Evolutionary conservation across 345 rosid species (phyloP).

Genomic region (Acer campestre): DNA sequence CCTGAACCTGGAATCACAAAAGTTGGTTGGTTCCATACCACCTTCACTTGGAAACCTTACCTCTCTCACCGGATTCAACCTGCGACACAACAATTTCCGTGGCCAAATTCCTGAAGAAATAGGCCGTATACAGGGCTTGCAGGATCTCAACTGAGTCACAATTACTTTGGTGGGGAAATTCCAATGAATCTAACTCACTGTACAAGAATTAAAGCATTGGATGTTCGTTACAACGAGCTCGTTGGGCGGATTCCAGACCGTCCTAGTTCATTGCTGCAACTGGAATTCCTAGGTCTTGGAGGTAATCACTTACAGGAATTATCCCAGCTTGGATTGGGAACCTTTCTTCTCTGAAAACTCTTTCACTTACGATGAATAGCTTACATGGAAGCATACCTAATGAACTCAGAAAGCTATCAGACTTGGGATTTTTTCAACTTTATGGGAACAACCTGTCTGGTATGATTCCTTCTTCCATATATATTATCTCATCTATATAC

Average conservation of each 20-base stretch:
- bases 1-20: not conserved
- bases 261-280: conserved; percentile 9
- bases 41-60: conserved; percentile 31
- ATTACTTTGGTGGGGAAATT: conserved; percentile 18
- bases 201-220: not conserved
- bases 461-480: conserved; percentile 14
- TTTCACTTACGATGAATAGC: not conserved
- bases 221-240: not conserved
- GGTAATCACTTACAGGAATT: conserved; percentile 22
- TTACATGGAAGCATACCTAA: conserved; percentile 26
- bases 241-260: conserved; percentile 15
- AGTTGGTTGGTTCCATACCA: conserved; percentile 20
- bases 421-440: not conserved
- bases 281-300: not conserved
- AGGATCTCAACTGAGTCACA: conserved; percentile 15
- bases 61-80: conserved; percentile 22
- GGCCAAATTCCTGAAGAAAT: conserved; percentile 28
- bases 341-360: conserved; percentile 21
- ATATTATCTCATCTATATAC: conserved; percentile 24
- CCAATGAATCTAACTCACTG: conserved; percentile 19
- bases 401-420: conserved; percentile 18
- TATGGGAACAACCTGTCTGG: conserved; percentile 13
- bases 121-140: conserved; percentile 4
- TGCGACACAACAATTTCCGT: conserved; percentile 14
- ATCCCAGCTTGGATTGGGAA: conserved; percentile 37